Evolutionary conservation across 75 land plant species (phyloP).

Genomic region (Picea sitchensis): DNA sequence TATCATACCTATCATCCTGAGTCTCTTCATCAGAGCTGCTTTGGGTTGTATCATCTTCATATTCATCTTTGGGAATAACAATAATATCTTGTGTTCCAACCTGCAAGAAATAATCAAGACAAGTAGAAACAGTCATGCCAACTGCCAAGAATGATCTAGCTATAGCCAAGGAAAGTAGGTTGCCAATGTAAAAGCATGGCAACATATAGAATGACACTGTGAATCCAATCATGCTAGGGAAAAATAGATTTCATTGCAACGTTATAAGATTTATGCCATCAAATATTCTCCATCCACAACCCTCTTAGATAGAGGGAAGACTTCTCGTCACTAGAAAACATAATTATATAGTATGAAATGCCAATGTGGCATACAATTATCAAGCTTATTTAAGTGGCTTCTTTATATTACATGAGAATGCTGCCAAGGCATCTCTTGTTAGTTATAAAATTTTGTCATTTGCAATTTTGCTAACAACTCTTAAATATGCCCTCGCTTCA

Average conservation of each 20-base stretch:
- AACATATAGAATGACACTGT: neutral
- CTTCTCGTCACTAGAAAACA: neutral
- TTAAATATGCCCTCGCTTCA: too few relatives aligned
- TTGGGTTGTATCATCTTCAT: conserved; percentile 39
- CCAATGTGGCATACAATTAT: neutral
- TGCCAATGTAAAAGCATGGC: neutral
- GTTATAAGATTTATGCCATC: neutral
- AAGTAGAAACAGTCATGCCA: neutral
- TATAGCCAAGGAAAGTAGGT: neutral
- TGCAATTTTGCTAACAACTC: too few relatives aligned
- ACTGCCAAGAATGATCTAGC: neutral
- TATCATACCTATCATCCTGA: conserved; percentile 60
- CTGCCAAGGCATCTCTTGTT: neutral
- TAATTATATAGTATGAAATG: neutral
- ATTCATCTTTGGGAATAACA: conserved; percentile 89
- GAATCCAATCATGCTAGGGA: neutral
- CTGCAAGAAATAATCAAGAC: conserved; percentile 24
- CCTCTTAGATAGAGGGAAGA: neutral
- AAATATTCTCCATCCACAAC: neutral
- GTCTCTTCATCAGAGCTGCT: conserved; percentile 21
- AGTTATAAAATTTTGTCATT: neutral
- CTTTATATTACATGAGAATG: neutral
- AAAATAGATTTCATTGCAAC: neutral
- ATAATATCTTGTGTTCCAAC: conserved; percentile 93
- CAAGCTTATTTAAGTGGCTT: too few relatives aligned